Evolutionary conservation across 140 eudicot genomes (phyloP), one percentile per base, ranked within the genome.

Genomic region (Flaveria floridana): DNA sequence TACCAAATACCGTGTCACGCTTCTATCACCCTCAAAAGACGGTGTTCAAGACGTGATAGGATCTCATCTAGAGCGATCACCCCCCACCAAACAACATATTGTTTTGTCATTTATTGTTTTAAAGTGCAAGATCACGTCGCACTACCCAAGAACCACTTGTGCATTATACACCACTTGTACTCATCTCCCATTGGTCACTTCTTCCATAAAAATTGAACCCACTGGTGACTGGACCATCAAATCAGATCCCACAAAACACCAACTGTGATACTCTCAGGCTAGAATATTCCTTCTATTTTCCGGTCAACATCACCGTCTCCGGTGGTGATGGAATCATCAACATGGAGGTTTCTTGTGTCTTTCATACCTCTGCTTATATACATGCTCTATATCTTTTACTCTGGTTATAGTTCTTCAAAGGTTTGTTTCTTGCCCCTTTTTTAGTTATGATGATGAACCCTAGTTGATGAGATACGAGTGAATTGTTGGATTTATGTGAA

Each of bases 331-430:
- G 89, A 79, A 71, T 30, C 85, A 50, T 73, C 77, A 65, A 78
- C 79, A 77, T 72, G 89, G 96, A 83, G 82, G 85, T 69, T 88
- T 64, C 58, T 85, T 4, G 73, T 84, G 76, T 81, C 88, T 48
- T 41, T 89, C 67, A 44, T 94, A 16, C 97, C 99, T 16, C 44
- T 94, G 75, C 50, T 88, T 75, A 84, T 87, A 2, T 88, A 87
- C 67, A 58, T 83, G 65, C 39, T 87, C 11, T 73, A 81, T 52
- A 30, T 85, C 12, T 42, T 86, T 26, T 82, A 82, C 79, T 72
- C 76, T 21, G 62, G 77, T 72, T 69, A 82, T 13, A 10, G 23
- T 73, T 50, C 77, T 41, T 66, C 81, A 7, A 62, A 82, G 91
- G 95, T 85, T 65, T 78, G 56, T 47, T 66, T 12, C 19, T 65